Evolutionary conservation across 148 eudicot species (phyloP).

Genomic region (Talinum fruticosum): DNA sequence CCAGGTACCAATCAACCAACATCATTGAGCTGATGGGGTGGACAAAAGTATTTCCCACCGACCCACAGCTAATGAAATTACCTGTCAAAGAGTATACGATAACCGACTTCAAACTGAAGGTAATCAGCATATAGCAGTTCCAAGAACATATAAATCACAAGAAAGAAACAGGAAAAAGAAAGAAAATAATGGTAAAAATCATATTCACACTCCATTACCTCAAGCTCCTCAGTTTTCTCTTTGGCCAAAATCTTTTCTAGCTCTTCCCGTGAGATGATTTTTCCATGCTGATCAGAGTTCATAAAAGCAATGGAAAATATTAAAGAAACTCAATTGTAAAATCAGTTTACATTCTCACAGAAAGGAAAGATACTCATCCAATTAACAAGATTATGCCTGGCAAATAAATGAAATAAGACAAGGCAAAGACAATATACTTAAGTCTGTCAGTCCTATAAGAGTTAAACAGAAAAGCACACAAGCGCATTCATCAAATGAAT

Average conservation of each 20-base stretch:
- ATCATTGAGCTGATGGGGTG: not conserved
- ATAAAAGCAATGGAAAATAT: not conserved
- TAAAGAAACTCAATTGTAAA: conserved; percentile 4
- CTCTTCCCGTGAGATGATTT: conserved; percentile 79
- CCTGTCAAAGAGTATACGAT: not conserved
- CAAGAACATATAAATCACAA: not conserved
- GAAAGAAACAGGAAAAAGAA: conserved; percentile 16
- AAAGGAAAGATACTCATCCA: not conserved
- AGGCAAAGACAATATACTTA: not conserved
- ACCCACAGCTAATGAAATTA: not conserved
- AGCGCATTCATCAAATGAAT: not conserved
- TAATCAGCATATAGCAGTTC: not conserved
- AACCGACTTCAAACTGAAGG: not conserved
- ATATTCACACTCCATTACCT: conserved; percentile 44
- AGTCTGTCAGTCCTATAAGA: not conserved
- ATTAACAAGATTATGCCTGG: not conserved
- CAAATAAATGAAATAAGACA: not conserved
- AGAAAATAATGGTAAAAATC: not conserved
- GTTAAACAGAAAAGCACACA: not conserved
- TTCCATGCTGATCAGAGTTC: conserved; percentile 61
- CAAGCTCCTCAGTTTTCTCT: conserved; percentile 68
- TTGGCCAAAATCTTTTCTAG: conserved; percentile 66
- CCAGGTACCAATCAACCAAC: not conserved
- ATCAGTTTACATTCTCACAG: conserved; percentile 2
- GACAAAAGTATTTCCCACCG: not conserved